Percentiles rank a stretch among this genome's conserved stretches.
phyloP scores from a whole-genome alignment of 345 rosid genomes.

The Anacardium occidentale region DNA sequence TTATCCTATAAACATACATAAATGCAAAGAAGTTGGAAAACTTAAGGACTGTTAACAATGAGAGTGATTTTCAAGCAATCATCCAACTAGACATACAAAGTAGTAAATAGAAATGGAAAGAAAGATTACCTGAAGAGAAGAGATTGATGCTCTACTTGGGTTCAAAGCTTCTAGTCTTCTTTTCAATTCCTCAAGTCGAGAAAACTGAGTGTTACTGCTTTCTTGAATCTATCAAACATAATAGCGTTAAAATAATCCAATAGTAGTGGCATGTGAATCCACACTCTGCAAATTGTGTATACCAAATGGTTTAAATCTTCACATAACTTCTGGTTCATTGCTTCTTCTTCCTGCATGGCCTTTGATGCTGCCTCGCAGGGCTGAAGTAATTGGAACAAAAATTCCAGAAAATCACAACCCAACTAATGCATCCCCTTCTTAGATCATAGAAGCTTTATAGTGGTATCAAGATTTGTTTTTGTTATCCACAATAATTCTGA shows the following conservation, averaged over 20 bases:
- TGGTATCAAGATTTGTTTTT: background rate
- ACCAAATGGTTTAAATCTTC: conserved; percentile 82
- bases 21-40: background rate
- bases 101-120: conserved; percentile 14
- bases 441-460: background rate
- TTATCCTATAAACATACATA: no score
- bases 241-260: conserved; percentile 3
- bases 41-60: background rate
- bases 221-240: conserved; percentile 58
- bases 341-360: conserved; percentile 75
- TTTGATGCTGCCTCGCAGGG: conserved; percentile 67
- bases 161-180: conserved; percentile 75
- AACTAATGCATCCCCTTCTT: background rate
- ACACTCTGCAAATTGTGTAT: conserved; percentile 30
- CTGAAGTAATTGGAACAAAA: conserved; percentile 30
- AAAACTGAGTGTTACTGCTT: conserved; percentile 65
- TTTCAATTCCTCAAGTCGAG: conserved; percentile 80
- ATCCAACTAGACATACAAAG: conserved; percentile 8
- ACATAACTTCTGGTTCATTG: conserved; percentile 69
- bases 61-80: conserved; percentile 11
- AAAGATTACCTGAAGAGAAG: conserved; percentile 45
- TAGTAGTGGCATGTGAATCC: conserved; percentile 4
- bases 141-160: conserved; percentile 51
- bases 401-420: background rate
- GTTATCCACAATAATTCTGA: background rate